Percentiles rank a stretch among this genome's conserved stretches.
These are phyloP conservation scores for Lichenothelia convexa DNA, from an alignment of 495 filamentous ascomycete genomes.

Conservation along the genomic window DNA sequence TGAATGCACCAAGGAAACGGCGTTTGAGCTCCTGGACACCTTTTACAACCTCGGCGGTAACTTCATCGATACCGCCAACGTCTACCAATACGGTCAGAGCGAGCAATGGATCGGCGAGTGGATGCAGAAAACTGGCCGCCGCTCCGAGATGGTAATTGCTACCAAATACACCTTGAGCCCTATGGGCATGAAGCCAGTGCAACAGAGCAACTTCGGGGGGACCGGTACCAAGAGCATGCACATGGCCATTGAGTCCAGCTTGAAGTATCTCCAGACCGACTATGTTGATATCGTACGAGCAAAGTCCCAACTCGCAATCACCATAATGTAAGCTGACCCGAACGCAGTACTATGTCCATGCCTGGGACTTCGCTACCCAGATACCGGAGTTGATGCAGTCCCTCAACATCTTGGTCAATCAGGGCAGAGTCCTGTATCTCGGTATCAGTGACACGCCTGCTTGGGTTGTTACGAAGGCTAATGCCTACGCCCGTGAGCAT, in stretches of 20 bases:
- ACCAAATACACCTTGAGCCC: slow-evolving; percentile 43
- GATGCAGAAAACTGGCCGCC: slow-evolving; percentile 31
- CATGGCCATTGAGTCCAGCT: slow-evolving; percentile 31
- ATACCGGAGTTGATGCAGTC: slow-evolving; percentile 55
- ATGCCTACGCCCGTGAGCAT: slow-evolving; percentile 13
- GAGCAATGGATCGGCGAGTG: slow-evolving; percentile 57
- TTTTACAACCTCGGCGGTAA: slow-evolving; percentile 15
- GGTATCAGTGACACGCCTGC: slow-evolving; percentile 48
- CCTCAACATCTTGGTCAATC: slow-evolving; percentile 37
- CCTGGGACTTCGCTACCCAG: slow-evolving; percentile 45
- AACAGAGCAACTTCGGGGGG: slow-evolving; percentile 36
- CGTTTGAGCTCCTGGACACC: slow-evolving; percentile 13
- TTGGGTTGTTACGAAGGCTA: slow-evolving; percentile 17
- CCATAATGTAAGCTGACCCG: not conserved
- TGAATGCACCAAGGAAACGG: slow-evolving; percentile 12
- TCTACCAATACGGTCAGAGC: slow-evolving; percentile 45
- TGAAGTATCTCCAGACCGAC: slow-evolving; percentile 43
- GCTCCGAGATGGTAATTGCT: slow-evolving; percentile 45
- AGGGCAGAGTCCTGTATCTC: slow-evolving; percentile 53
- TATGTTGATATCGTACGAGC: slow-evolving; percentile 46
- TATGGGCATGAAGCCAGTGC: slow-evolving; percentile 14
- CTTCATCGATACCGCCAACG: slow-evolving; percentile 29
- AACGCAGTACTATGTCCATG: slow-evolving; percentile 25
- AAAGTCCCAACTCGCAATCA: slow-evolving; percentile 1
- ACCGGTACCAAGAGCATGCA: slow-evolving; percentile 44